A percentile compares a stretch with the other conserved stretches of the same genome.
Evolutionary conservation across 192 early-diverging fungal species (phyloP).

Genomic region (Diversispora eburnea): DNA sequence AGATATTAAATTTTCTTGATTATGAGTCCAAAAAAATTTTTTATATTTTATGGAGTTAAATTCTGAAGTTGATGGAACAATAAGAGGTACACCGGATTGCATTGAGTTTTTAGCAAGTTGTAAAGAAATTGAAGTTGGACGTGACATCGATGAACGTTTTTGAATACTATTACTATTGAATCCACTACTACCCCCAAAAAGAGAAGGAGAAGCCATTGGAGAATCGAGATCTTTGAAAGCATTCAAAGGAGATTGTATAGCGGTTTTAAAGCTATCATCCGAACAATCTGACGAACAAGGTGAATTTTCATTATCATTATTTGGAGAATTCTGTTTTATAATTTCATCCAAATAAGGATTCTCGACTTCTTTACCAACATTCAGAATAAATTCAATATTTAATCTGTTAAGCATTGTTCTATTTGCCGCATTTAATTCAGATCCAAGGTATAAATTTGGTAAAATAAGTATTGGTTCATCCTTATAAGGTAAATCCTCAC

Average conservation of each 20-base stretch:
- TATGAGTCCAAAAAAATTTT: slow-evolving; percentile 72
- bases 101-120: neutral
- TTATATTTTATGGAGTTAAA: slow-evolving; percentile 49
- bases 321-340: slow-evolving; percentile 1
- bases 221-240: neutral
- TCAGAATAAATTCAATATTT: slow-evolving; percentile 59
- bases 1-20: slow-evolving; percentile 57
- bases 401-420: slow-evolving; percentile 41
- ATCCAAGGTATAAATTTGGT: slow-evolving; percentile 65
- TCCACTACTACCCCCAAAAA: neutral
- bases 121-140: neutral
- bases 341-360: slow-evolving; percentile 39
- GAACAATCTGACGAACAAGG: slow-evolving; percentile 8
- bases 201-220: neutral
- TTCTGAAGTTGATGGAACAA: slow-evolving; percentile 19
- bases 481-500: slow-evolving; percentile 47
- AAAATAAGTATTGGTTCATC: slow-evolving; percentile 59
- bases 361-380: slow-evolving; percentile 77
- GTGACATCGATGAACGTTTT: neutral
- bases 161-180: neutral
- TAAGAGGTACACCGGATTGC: slow-evolving; percentile 7
- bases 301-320: slow-evolving; percentile 24
- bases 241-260: neutral
- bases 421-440: slow-evolving; percentile 60
- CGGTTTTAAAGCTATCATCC: slow-evolving; percentile 7